Evolutionary conservation across 306 rosid species (phyloP), one percentile per base, ranked within the genome.

Genomic region (Luffa aegyptiaca): DNA sequence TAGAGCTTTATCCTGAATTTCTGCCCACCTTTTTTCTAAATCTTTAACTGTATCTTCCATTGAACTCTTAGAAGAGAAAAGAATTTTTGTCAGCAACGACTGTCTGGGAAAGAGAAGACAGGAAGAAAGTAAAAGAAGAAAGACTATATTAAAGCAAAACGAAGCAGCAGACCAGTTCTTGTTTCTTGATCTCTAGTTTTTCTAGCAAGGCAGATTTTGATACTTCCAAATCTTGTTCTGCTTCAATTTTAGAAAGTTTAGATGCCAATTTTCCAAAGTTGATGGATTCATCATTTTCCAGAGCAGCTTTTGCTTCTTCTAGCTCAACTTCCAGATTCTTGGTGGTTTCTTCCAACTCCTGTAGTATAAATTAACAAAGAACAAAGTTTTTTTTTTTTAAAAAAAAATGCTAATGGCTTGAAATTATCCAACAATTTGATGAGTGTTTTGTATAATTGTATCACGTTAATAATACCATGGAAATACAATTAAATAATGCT

Each of bases 281-380:
- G 55, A 71, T 76, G 68, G 92, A 82, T 49, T 48, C 88, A 55
- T 78, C 53, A 0, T 75, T 68, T 48, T 72, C 80, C 31, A 56
- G 75, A 13, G 86, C 86, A 77, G 83, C 82, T 75, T 82, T 81
- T 80, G 80, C 78, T 78, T 79, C 81, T 51, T 87, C 87, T 45
- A 86, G 83, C 63, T 90, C 96, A 53, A 57, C 80, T 80, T 81
- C 89, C 83, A 95, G 87, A 66, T 76, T 84, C 84, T 85, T 87
- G 70, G 85, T 91, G 56, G 49, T 85, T 74, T 89, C 93, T 79
- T 90, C 97, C 86, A 91, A 81, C 76, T 90, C 97, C 98, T 95
- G 69, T 18, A 86, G 71, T 66, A 79, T 55, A 39, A 78, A 81
- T 61, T 16, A 35, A 33, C 56, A 39, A 26, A 78, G 8, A 84